phyloP scores from a whole-genome alignment of 2,329 filamentous ascomycete species.

The Ascochyta lentis region DNA sequence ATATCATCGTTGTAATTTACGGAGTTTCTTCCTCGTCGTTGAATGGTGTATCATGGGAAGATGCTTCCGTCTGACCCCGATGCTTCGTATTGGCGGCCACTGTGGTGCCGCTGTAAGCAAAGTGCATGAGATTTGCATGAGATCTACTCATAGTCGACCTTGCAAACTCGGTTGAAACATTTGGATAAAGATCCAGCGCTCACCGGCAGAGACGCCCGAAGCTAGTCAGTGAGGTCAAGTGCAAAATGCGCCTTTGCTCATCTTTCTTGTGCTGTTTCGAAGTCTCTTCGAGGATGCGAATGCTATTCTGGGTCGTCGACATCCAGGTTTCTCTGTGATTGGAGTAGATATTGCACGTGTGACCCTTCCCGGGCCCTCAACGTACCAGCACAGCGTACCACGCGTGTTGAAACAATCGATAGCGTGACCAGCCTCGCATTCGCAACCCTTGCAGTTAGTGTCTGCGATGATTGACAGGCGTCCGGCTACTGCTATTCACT shows the following conservation, averaged over 20 bases:
- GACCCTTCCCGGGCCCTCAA: slow-evolving; percentile 5
- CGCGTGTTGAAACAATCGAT: slow-evolving; percentile 22
- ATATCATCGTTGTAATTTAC: slow-evolving; percentile 2
- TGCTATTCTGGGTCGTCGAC: slow-evolving; percentile 8
- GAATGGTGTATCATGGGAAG: slow-evolving; percentile 10
- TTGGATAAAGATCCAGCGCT: neutral
- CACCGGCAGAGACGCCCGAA: neutral
- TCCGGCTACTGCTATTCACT: slow-evolving; percentile 14
- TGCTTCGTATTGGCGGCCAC: slow-evolving; percentile 1
- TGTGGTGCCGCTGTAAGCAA: slow-evolving; percentile 8
- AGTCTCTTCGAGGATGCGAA: neutral
- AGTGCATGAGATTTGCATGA: slow-evolving; percentile 5
- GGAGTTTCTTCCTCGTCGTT: slow-evolving; percentile 13
- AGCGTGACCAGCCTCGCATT: slow-evolving; percentile 18
- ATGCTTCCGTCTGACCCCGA: slow-evolving; percentile 2
- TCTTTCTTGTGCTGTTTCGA: slow-evolving; percentile 1
- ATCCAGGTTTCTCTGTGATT: neutral
- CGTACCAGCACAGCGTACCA: slow-evolving; percentile 8
- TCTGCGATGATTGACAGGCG: slow-evolving; percentile 17
- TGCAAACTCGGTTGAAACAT: slow-evolving; percentile 1
- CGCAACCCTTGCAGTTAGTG: slow-evolving; percentile 9
- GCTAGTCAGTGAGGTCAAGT: neutral
- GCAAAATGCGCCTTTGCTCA: neutral
- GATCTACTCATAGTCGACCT: slow-evolving; percentile 3
- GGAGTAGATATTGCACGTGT: slow-evolving; percentile 1